phyloP scores from a whole-genome alignment of 352 stramenopile species.

The Vaucheria bursata region DNA sequence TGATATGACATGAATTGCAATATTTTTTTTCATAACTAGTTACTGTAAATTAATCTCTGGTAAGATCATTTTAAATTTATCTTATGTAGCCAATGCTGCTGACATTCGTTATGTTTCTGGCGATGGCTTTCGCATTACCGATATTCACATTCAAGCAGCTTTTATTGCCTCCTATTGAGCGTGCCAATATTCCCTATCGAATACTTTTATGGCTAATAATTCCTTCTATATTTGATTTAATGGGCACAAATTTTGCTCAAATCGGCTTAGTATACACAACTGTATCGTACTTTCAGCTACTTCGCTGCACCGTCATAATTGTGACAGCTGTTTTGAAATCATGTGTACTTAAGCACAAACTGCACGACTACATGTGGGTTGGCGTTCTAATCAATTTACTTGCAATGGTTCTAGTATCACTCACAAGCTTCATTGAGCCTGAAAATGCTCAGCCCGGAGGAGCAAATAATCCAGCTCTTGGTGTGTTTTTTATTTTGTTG shows the following conservation, averaged over 20 bases:
- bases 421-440: slow-evolving; percentile 73
- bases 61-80: too few species aligned
- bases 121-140: slow-evolving; percentile 24
- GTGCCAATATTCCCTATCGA: slow-evolving; percentile 12
- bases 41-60: too few species aligned
- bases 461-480: slow-evolving; percentile 63
- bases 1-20: too few species aligned
- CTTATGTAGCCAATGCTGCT: slow-evolving; percentile 20
- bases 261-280: slow-evolving; percentile 41
- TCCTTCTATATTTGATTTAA: slow-evolving; percentile 29
- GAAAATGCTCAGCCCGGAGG: slow-evolving; percentile 18
- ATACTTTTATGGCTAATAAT: slow-evolving; percentile 27
- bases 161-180: neutral
- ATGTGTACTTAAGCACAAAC: slow-evolving; percentile 47
- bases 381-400: slow-evolving; percentile 88
- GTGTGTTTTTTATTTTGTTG: slow-evolving; percentile 82
- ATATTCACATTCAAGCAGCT: slow-evolving; percentile 40
- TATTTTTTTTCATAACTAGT: too few species aligned
- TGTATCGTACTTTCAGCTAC: slow-evolving; percentile 53
- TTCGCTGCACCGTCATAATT: slow-evolving; percentile 81
- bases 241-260: slow-evolving; percentile 37
- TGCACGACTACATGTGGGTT: slow-evolving; percentile 76
- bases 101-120: slow-evolving; percentile 44
- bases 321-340: slow-evolving; percentile 89
- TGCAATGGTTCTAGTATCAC: slow-evolving; percentile 77